Base-by-base conservation (phyloP, 2,329 filamentous ascomycete species). In the Sclerotinia subarctica region DNA sequence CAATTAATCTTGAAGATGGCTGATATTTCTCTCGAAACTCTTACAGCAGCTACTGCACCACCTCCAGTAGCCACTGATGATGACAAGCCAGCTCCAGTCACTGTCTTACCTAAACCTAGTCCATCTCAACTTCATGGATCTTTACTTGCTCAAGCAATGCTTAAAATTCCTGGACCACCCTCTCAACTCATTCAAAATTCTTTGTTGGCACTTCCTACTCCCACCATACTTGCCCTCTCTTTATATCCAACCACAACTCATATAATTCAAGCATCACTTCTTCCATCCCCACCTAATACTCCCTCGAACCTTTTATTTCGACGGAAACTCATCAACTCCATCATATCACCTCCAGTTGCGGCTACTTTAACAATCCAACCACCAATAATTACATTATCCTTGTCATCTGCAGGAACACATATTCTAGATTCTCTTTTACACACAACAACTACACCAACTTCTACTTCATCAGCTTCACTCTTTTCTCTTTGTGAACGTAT, bases 121-220 rank as follows among this genome's bases (percentile, higher is more conserved):
- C 47, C 80, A 72, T 73, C 86, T 80, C 87, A 92, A 83, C 79
- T 92, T 77, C 94, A 99, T 80, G 92, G 90, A 69, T 93, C 92
- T 26, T 84, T 97, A 58, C 85, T 99, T 38, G 89, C 91, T 11
- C 89, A 95, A 70, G 82, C 90, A 5, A 90, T 99, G 82, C 86
- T 98, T 63, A 81, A 86, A 10, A 89, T 92, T 35, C 86, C 91
- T 0, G 92, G 92, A 0, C 79, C 85, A 0, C 82, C 94, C 1
- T 84, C 86, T 68, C 86, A 86, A 63, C 84, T 94, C 15, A 85
- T 96, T 44, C 92, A 95, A 76, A 85, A 88, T 21, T 86, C 90
- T n/a, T 79, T 95, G 32, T 80, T 89, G 26, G 82, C 86, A 5
- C 83, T 90, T 72, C 81, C 83, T 15, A 77, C 80, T 57, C 85